phyloP scores from a whole-genome alignment of 2,329 filamentous ascomycete genomes.

The Huntiella abstrusa region DNA sequence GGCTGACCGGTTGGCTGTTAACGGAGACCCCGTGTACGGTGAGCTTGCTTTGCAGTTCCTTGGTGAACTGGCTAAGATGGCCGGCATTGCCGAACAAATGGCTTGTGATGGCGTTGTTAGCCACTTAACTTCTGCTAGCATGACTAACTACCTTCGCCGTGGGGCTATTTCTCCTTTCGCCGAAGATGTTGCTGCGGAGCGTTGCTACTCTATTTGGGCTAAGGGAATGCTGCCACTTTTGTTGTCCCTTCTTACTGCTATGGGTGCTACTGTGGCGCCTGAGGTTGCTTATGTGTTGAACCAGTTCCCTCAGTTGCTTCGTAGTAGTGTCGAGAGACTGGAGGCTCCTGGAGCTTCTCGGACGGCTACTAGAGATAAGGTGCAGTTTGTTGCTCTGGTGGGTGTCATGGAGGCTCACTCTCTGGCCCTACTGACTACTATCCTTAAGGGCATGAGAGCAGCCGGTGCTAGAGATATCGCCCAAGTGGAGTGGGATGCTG shows the following conservation, averaged over 20 bases:
- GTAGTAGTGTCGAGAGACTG: conserved; percentile 52
- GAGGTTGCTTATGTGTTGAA: conserved; percentile 80
- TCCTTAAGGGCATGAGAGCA: conserved; percentile 47
- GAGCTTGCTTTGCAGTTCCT: conserved; percentile 82
- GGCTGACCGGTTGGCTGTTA: conserved; percentile 63
- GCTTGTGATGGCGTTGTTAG: conserved; percentile 71
- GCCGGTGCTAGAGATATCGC: conserved; percentile 52
- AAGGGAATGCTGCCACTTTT: conserved; percentile 74
- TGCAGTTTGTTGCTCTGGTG: conserved; percentile 53
- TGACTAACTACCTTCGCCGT: conserved; percentile 60
- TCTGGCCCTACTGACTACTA: conserved; percentile 53
- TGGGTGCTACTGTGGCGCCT: conserved; percentile 63
- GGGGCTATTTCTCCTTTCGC: conserved; percentile 60
- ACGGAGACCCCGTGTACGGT: conserved; percentile 76
- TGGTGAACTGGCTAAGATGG: conserved; percentile 67
- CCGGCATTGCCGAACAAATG: conserved; percentile 69
- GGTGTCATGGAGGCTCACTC: conserved; percentile 63
- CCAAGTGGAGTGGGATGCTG: conserved; percentile 55
- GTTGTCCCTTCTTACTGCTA: conserved; percentile 67
- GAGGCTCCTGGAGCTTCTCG: conserved; percentile 39
- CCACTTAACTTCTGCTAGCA: conserved; percentile 58
- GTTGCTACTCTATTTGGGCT: conserved; percentile 79
- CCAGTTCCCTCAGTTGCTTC: conserved; percentile 65
- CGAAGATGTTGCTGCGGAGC: conserved; percentile 42
- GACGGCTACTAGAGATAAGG: conserved; percentile 25